These are phyloP conservation scores for Vitis hybrid DNA, from an alignment of 177 flowering plant species.

Conservation along the genomic window DNA sequence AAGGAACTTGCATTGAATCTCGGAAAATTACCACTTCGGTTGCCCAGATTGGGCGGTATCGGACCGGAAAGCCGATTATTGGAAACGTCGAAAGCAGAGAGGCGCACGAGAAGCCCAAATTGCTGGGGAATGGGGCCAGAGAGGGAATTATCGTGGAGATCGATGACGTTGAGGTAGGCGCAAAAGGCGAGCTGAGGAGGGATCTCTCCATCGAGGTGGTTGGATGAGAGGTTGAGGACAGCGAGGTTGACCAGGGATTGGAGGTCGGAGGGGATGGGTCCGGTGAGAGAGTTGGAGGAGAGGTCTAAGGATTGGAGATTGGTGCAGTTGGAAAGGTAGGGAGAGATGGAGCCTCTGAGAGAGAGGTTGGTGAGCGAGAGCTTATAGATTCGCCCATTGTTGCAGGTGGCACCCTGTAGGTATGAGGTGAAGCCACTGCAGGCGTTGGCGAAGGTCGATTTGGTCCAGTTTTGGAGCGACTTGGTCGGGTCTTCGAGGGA, in stretches of 20 bases:
- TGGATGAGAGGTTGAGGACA: constrained; percentile 81
- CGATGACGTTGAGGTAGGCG: constrained; percentile 86
- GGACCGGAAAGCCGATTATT: constrained; percentile 64
- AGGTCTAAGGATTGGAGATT: constrained; percentile 86
- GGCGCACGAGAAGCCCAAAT: constrained; percentile 59
- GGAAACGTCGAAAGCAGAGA: constrained; percentile 73
- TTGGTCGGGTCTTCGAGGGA: constrained; percentile 65
- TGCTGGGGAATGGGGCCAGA: constrained; percentile 76
- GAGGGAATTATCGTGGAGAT: constrained; percentile 68
- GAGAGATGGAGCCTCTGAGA: constrained; percentile 74
- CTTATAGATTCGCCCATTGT: constrained; percentile 90
- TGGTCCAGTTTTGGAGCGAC: constrained; percentile 71
- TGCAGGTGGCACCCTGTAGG: constrained; percentile 83
- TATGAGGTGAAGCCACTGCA: constrained; percentile 78
- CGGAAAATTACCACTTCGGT: constrained; percentile 58
- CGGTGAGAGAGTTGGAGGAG: constrained; percentile 69
- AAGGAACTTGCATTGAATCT: constrained; percentile 75
- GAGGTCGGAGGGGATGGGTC: constrained; percentile 73
- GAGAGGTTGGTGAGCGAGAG: constrained; percentile 71
- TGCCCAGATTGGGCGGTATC: constrained; percentile 64
- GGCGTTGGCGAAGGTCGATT: constrained; percentile 55
- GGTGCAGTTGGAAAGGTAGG: constrained; percentile 79
- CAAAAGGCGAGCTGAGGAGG: constrained; percentile 71
- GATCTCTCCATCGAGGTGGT: constrained; percentile 63
- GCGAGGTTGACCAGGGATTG: constrained; percentile 79